Percentiles rank a stretch among this genome's conserved stretches.
Conservation (phyloP, 768 basidiomycete genomes). For the Solioccasus polychromus region DNA sequence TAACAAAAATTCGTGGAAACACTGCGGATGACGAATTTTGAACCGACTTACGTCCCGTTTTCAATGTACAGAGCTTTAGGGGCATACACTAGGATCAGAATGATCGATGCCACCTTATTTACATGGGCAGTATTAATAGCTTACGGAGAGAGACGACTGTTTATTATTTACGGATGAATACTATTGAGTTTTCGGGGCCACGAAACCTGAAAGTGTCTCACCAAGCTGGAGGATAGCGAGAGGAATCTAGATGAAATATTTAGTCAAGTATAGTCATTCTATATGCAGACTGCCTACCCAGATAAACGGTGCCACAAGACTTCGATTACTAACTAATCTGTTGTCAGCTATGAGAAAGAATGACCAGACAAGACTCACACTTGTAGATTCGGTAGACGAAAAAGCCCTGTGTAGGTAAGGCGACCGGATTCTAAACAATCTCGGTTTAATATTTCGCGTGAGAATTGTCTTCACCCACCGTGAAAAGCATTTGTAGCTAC, state of each 20-base stretch:
- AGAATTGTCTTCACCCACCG: neutral
- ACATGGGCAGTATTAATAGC: neutral
- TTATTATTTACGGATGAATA: neutral
- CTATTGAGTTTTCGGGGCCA: neutral
- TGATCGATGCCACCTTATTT: neutral
- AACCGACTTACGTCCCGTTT: slow-evolving; percentile 1
- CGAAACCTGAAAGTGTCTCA: neutral
- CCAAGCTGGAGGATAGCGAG: neutral
- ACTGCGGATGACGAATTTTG: too few species aligned
- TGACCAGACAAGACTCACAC: neutral
- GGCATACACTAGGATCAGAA: neutral
- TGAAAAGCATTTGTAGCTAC: slow-evolving; percentile 1
- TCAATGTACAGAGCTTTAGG: neutral
- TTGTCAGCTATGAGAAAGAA: neutral
- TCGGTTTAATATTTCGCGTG: neutral
- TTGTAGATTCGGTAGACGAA: slow-evolving; percentile 7
- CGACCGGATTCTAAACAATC: neutral
- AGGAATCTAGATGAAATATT: neutral
- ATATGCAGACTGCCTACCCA: neutral
- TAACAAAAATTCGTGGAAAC: neutral
- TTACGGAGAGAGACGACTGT: neutral
- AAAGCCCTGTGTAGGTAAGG: slow-evolving; percentile 5
- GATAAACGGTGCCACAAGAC: neutral
- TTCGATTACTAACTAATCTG: neutral
- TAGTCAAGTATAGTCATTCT: neutral